Evolutionary conservation across 345 rosid genomes (phyloP).

Genomic region (Aegle marmelos): DNA sequence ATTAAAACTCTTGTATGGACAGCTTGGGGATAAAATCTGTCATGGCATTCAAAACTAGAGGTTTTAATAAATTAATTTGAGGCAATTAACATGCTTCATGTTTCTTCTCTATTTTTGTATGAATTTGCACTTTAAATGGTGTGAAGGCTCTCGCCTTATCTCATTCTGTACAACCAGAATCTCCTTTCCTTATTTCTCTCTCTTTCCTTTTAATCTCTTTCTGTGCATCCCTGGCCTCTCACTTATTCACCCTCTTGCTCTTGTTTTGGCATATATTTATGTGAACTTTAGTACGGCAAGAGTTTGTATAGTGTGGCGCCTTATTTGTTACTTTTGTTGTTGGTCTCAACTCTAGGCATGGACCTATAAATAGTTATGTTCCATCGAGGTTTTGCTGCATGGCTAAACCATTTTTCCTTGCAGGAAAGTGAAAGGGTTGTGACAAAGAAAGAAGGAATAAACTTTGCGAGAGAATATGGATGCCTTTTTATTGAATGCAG

Average conservation of each 20-base stretch:
- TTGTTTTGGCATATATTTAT: not conserved
- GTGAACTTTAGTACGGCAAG: not conserved
- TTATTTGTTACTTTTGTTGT: not conserved
- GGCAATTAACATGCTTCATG: not conserved
- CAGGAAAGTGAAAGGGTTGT: conserved; percentile 69
- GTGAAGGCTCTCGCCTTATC: not conserved
- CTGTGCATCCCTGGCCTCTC: not conserved
- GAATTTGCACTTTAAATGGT: not conserved
- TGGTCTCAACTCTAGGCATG: not conserved
- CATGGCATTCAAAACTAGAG: not conserved
- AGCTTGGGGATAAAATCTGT: not conserved
- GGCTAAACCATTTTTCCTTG: not conserved
- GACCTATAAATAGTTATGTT: not conserved
- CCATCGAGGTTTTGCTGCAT: not conserved
- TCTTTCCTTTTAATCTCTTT: not conserved
- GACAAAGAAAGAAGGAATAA: conserved; percentile 56
- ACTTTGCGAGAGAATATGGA: conserved; percentile 59
- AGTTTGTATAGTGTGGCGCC: no score
- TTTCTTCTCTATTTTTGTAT: not conserved
- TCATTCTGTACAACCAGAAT: not conserved
- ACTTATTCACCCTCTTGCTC: not conserved
- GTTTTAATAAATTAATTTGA: not conserved
- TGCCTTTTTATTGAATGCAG: conserved; percentile 72
- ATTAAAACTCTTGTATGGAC: not conserved
- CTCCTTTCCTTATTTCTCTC: not conserved